Evolutionary conservation across 2,329 filamentous ascomycete species (phyloP), one percentile per base, ranked within the genome.

Genomic region (Ophiostoma tasmaniense): DNA sequence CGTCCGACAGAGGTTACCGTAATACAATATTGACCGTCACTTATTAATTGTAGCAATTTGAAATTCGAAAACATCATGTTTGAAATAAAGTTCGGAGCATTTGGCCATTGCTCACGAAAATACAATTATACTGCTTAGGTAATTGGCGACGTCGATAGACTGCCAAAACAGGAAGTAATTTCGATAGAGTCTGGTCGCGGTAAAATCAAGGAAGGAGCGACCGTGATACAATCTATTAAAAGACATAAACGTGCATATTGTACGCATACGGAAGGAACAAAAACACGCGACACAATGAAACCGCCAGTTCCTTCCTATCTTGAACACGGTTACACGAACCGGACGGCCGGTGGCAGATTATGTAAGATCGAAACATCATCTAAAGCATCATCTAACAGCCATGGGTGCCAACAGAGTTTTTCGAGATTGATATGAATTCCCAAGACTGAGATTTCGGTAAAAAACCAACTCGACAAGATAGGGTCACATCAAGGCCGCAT

Each of bases 321-420:
- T 25, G 22, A 25, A 55, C 50, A 25, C 50, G 50, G 67, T 66
- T n/a, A 50, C 67, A 68, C 67, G 62, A 68, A 50, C 67, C 67
- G 33, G 62, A 61, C 62, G 52, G 67, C 67, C 67, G 67, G 62
- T 68, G 67, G 67, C 14, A 35, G 25, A 59, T 50, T 62, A 39
- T 42, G 22, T 37, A 25, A 42, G 42, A 45, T 45, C 42, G 42
- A 45, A 17, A 45, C 42, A n/a, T 45, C 42, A n/a, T 45, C 6
- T 45, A 45, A n/a, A 17, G n/a, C 42, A n/a, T 45, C 42, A n/a
- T 45, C 6, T 45, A 45, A n/a, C 6, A 45, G 17, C 20, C 20
- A n/a, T 7, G 42, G 17, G 42, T 45, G 42, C 42, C 42, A 17
- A 45, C 42, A 45, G 17, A 45, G 20, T 6, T 20, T 20, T 20